Evolutionary conservation across 495 filamentous ascomycete genomes (phyloP).

Genomic region (Penicillium herquei): DNA sequence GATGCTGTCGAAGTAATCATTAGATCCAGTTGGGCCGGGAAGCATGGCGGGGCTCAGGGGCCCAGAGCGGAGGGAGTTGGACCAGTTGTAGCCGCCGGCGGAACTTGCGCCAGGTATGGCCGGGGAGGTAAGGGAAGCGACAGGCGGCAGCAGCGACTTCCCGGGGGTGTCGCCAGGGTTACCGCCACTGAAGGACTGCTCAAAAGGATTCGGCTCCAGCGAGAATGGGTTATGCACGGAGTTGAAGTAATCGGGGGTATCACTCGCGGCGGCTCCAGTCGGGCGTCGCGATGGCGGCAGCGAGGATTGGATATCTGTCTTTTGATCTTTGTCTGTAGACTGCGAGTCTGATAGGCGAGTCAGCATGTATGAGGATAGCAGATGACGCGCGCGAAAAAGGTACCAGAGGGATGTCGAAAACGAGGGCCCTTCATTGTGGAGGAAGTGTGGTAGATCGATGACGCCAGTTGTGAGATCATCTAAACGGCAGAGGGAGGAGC

Average conservation of each 20-base stretch:
- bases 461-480: conserved; percentile 50
- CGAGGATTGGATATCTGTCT: conserved; percentile 43
- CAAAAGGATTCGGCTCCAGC: conserved; percentile 93
- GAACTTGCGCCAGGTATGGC: conserved; percentile 70
- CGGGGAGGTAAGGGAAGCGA: conserved; percentile 89
- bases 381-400: conserved; percentile 23
- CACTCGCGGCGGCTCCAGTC: conserved; percentile 49
- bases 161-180: conserved; percentile 75
- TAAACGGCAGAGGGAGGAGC: conserved; percentile 32
- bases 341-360: conserved; percentile 37
- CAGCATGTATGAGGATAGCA: conserved; percentile 21
- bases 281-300: conserved; percentile 82
- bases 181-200: conserved; percentile 76
- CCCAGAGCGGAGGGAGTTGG: conserved; percentile 82
- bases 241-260: conserved; percentile 79
- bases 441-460: conserved; percentile 34
- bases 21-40: conserved; percentile 72
- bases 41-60: conserved; percentile 98
- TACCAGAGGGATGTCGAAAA: conserved; percentile 24
- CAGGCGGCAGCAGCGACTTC: conserved; percentile 84
- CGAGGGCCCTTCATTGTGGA: conserved; percentile 24
- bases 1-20: conserved; percentile 79
- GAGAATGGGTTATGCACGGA: conserved; percentile 63
- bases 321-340: conserved; percentile 43
- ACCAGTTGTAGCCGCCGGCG: conserved; percentile 71